Evolutionary conservation across 2,329 filamentous ascomycete genomes (phyloP).

Genomic region (Phaeosphaeria sp.): DNA sequence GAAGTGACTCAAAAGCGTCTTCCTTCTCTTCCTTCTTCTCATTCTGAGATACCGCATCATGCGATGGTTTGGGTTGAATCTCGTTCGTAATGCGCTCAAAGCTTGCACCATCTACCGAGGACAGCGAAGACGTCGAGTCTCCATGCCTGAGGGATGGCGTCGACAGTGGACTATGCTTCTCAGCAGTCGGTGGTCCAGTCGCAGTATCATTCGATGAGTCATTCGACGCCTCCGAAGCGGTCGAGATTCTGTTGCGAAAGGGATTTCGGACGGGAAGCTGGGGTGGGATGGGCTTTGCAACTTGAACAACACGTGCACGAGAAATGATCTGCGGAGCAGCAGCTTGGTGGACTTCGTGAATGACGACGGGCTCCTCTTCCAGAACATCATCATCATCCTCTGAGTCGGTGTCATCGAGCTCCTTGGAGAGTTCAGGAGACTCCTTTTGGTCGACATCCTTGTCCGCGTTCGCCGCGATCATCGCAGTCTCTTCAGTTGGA

Average conservation of each 20-base stretch:
- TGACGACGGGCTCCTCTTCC: slow-evolving; percentile 69
- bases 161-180: slow-evolving; percentile 38
- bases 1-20: slow-evolving; percentile 52
- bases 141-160: slow-evolving; percentile 45
- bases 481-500: not conserved
- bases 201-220: slow-evolving; percentile 26
- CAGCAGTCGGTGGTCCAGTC: slow-evolving; percentile 28
- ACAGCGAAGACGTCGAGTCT: slow-evolving; percentile 42
- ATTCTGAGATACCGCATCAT: slow-evolving; percentile 21
- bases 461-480: slow-evolving; percentile 6
- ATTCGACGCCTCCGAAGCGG: slow-evolving; percentile 38
- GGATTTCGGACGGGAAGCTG: slow-evolving; percentile 80
- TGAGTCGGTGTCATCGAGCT: slow-evolving; percentile 53
- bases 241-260: slow-evolving; percentile 54
- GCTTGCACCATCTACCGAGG: slow-evolving; percentile 39
- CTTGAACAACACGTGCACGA: slow-evolving; percentile 81
- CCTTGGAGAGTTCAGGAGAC: slow-evolving; percentile 25
- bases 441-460: slow-evolving; percentile 22
- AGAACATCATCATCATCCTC: slow-evolving; percentile 52
- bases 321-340: slow-evolving; percentile 71
- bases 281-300: slow-evolving; percentile 79
- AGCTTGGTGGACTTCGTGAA: slow-evolving; percentile 71
- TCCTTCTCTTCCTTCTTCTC: slow-evolving; percentile 34
- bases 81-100: slow-evolving; percentile 36
- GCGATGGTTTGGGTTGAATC: slow-evolving; percentile 32